These are phyloP conservation scores for Myxozyma kluyveri DNA, from an alignment of 805 yeast species.

Conservation along the genomic window DNA sequence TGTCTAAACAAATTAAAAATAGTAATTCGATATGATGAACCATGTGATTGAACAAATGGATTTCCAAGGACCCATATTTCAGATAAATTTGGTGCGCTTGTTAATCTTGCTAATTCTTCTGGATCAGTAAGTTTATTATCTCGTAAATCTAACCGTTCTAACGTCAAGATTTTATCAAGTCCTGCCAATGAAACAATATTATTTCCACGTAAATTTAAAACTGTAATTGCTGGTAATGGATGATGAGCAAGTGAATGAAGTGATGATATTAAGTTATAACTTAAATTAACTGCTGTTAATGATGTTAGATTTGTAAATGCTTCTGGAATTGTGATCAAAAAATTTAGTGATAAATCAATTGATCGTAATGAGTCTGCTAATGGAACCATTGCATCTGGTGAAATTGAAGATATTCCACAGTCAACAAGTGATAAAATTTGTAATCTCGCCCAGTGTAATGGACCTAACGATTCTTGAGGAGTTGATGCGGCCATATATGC, in stretches of 20 bases:
- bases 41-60: slow-evolving; percentile 30
- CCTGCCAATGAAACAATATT: slow-evolving; percentile 31
- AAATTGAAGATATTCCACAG: slow-evolving; percentile 40
- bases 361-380: slow-evolving; percentile 40
- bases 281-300: slow-evolving; percentile 57
- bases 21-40: slow-evolving; percentile 28
- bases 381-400: slow-evolving; percentile 37
- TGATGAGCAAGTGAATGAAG: slow-evolving; percentile 24
- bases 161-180: slow-evolving; percentile 27
- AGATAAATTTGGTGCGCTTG: slow-evolving; percentile 25
- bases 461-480: slow-evolving; percentile 27
- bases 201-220: slow-evolving; percentile 32
- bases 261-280: slow-evolving; percentile 53
- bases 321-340: slow-evolving; percentile 50
- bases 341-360: slow-evolving; percentile 57
- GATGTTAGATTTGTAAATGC: slow-evolving; percentile 51
- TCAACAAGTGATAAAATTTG: slow-evolving; percentile 46
- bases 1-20: slow-evolving; percentile 32
- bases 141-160: slow-evolving; percentile 32
- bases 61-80: slow-evolving; percentile 34
- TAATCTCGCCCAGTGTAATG: slow-evolving; percentile 41
- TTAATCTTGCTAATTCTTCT: slow-evolving; percentile 30
- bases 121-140: slow-evolving; percentile 32
- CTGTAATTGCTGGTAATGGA: slow-evolving; percentile 28
- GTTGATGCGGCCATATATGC: slow-evolving; percentile 16